phyloP scores from a whole-genome alignment of 768 basidiomycete species.

The Glaciozyma antarctica region DNA sequence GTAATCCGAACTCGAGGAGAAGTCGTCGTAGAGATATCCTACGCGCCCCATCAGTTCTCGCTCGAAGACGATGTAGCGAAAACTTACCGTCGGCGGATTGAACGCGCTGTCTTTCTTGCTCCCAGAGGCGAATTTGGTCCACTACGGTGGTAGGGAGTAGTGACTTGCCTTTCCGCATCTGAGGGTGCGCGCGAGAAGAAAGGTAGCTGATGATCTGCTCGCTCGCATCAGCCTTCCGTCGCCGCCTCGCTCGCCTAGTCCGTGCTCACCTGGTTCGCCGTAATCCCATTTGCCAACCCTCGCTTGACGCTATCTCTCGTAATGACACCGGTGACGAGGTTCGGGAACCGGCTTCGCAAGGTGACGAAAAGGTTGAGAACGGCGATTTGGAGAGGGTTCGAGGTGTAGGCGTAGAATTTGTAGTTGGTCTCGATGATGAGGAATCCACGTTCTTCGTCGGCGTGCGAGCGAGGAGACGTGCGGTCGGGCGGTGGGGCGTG shows the following conservation, averaged over 20 bases:
- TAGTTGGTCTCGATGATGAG: constrained; percentile 97
- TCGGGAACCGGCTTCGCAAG: constrained; percentile 88
- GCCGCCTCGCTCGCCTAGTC: neutral
- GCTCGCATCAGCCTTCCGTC: neutral
- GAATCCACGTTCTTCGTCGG: constrained; percentile 56
- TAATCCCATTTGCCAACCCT: constrained; percentile 87
- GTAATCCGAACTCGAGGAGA: constrained; percentile 77
- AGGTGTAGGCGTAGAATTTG: constrained; percentile 94
- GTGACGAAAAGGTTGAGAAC: constrained; percentile 88
- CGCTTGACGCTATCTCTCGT: constrained; percentile 92
- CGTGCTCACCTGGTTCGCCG: constrained; percentile 74
- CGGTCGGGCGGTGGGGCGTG: constrained; percentile 77
- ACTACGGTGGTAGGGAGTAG: constrained; percentile 93
- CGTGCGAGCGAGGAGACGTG: constrained; percentile 41
- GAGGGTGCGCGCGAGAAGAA: constrained; percentile 87
- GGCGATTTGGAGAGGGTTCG: constrained; percentile 90
- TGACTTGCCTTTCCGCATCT: constrained; percentile 80
- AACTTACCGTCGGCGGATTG: constrained; percentile 65
- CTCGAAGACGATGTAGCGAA: neutral
- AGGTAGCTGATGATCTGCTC: constrained; percentile 88
- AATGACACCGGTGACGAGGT: constrained; percentile 89
- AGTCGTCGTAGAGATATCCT: constrained; percentile 83
- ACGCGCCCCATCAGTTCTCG: neutral
- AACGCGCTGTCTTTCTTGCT: constrained; percentile 84
- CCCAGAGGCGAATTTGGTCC: constrained; percentile 96